Percentiles rank a stretch among this genome's conserved stretches.
phyloP scores from a whole-genome alignment of 1,284 basidiomycete species.

The Phenoliferia sp. region DNA sequence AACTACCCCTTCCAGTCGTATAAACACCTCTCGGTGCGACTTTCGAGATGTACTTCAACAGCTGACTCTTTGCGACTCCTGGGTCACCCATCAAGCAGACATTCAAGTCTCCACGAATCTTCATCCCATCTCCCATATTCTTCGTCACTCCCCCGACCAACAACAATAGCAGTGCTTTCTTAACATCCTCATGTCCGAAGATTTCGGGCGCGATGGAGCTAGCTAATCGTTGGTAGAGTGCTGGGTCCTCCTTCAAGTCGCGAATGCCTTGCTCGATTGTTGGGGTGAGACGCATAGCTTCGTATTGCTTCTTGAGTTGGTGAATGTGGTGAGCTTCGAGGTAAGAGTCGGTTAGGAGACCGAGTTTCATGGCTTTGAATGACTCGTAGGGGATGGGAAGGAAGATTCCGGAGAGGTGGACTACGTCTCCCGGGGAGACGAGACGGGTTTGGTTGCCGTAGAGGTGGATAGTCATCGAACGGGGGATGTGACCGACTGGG shows the following conservation, averaged over 20 bases:
- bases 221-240: constrained; percentile 74
- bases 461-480: constrained; percentile 94
- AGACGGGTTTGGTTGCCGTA: constrained; percentile 82
- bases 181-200: constrained; percentile 95
- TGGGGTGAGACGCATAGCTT: constrained; percentile 85
- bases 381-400: constrained; percentile 85
- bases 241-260: constrained; percentile 66
- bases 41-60: constrained; percentile 98
- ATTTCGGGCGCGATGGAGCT: constrained; percentile 90
- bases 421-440: constrained; percentile 93
- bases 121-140: constrained; percentile 93
- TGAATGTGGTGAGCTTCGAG: constrained; percentile 85
- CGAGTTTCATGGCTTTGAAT: constrained; percentile 83
- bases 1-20: constrained; percentile 96
- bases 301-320: constrained; percentile 97
- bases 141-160: constrained; percentile 96
- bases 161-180: constrained; percentile 90
- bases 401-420: constrained; percentile 84
- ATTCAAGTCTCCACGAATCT: constrained; percentile 96
- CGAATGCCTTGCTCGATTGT: constrained; percentile 70
- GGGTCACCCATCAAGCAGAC: constrained; percentile 99
- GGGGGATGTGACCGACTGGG: constrained; percentile 96
- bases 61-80: constrained; percentile 97
- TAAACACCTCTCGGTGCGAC: constrained; percentile 96
- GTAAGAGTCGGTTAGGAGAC: constrained; percentile 94